Evolutionary conservation across 169 alveolate species (phyloP), one percentile per base, ranked within the genome.

Genomic region (Fabrea salina): DNA sequence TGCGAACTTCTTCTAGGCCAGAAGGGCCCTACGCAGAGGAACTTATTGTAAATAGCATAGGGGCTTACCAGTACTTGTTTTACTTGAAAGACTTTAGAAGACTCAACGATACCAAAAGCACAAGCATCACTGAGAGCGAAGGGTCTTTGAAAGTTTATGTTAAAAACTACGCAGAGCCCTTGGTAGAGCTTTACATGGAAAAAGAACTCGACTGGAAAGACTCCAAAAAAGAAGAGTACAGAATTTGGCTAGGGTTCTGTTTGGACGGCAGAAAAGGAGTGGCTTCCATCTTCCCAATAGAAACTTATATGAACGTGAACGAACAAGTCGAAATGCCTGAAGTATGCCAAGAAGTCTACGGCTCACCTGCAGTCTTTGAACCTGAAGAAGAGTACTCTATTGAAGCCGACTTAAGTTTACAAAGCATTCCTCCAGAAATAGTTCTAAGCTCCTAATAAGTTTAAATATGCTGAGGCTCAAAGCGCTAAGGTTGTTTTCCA

Each of bases 61-160:
- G 66, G 6, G 66, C 66, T 54, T 54, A 54, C 25, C 66, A 54
- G 66, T 54, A 54, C 22, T 54, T 54, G 13, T 54, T 54, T 19
- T 54, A 54, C n/a, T n/a, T n/a, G n/a, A n/a, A n/a, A n/a, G n/a
- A n/a, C n/a, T n/a, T n/a, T n/a, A n/a, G n/a, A n/a, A n/a, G n/a
- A n/a, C n/a, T n/a, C n/a, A n/a, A n/a, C n/a, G n/a, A n/a, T n/a
- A 22, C 66, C 6, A 8, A 8, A n/a, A 7, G 6, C 8, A 33
- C 13, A 22, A 54, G 25, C 11, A 11, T 7, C 6, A 33, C 66
- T 54, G 6, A 8, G 13, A n/a, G 6, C 25, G 8, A 7, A 54
- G 66, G 39, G 11, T 19, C 13, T 54, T 8, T 54, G 25, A 54
- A 54, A n/a, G 25, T 54, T 54, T 54, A 54, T 54, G 30, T 54